These are phyloP conservation scores for Verticillium tricorpus DNA, from an alignment of 2,329 filamentous ascomycete species.

Conservation along the genomic window DNA sequence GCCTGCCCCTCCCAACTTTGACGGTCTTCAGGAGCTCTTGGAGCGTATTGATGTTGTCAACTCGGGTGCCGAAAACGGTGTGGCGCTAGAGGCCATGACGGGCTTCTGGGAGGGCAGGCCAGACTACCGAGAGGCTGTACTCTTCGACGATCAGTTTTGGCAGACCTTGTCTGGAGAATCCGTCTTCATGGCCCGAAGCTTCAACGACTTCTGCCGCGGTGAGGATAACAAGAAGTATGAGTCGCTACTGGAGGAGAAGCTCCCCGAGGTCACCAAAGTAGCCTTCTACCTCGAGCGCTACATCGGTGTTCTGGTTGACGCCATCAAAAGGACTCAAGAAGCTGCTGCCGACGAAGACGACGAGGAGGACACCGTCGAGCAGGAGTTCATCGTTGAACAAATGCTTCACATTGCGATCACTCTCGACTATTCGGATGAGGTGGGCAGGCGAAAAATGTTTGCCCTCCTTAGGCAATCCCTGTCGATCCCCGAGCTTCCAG, in stretches of 20 bases:
- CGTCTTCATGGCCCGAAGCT: constrained; percentile 84
- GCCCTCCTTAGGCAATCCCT: constrained; percentile 80
- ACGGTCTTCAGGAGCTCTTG: constrained; percentile 83
- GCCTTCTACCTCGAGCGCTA: constrained; percentile 84
- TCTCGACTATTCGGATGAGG: constrained; percentile 95
- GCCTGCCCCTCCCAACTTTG: constrained; percentile 62
- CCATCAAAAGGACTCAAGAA: constrained; percentile 54
- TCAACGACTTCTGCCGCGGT: constrained; percentile 86
- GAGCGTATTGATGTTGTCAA: constrained; percentile 93
- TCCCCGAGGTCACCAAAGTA: constrained; percentile 89
- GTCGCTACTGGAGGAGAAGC: constrained; percentile 79
- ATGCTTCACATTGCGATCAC: constrained; percentile 87
- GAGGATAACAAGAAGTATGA: constrained; percentile 72
- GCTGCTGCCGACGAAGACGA: constrained; percentile 59
- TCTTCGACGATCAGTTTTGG: constrained; percentile 73
- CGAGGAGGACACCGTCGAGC: constrained; percentile 80
- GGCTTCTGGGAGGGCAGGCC: constrained; percentile 94
- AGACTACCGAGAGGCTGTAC: constrained; percentile 70
- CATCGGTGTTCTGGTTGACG: constrained; percentile 62
- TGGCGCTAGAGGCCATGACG: constrained; percentile 89
- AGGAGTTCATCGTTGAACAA: constrained; percentile 95
- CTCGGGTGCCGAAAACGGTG: constrained; percentile 82
- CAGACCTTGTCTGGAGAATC: constrained; percentile 78
- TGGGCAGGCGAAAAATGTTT: constrained; percentile 94
- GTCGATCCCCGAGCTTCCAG: constrained; percentile 80